These are phyloP conservation scores for Metschnikowia noctiluminum DNA, from an alignment of 805 yeast genomes.

Conservation along the genomic window DNA sequence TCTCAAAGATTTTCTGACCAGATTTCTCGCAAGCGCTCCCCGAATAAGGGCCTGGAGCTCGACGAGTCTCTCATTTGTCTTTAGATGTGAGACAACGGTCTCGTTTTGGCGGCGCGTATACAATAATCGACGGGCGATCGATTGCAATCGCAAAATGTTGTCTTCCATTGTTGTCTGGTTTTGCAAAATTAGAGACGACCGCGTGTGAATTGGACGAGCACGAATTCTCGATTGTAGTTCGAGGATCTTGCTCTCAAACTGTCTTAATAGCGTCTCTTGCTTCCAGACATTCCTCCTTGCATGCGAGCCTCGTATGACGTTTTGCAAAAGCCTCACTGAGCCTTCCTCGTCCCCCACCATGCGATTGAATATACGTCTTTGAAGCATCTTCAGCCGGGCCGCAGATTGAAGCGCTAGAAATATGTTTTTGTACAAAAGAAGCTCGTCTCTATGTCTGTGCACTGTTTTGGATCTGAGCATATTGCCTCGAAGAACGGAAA, in stretches of 20 bases:
- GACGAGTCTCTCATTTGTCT: conserved; percentile 17
- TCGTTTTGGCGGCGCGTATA: conserved; percentile 18
- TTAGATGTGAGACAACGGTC: conserved; percentile 19
- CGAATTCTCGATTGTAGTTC: conserved; percentile 43
- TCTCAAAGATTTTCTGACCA: conserved; percentile 15
- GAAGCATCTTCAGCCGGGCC: conserved; percentile 26
- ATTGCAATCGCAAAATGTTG: conserved; percentile 28
- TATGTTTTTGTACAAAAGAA: conserved; percentile 27
- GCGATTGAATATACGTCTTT: background rate
- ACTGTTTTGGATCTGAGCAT: conserved; percentile 29
- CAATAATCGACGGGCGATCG: conserved; percentile 27
- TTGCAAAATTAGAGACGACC: conserved; percentile 17
- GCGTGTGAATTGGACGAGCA: conserved; percentile 27
- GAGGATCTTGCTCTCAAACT: background rate
- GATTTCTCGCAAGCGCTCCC: conserved; percentile 32
- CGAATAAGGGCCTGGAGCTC: conserved; percentile 38
- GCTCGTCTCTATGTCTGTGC: conserved; percentile 34
- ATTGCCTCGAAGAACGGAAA: conserved; percentile 51
- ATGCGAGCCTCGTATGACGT: conserved; percentile 4
- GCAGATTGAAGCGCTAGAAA: conserved; percentile 40
- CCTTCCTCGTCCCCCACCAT: background rate
- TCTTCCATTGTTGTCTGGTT: conserved; percentile 16
- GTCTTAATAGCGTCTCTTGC: background rate
- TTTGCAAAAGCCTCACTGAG: conserved; percentile 6
- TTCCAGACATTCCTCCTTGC: background rate